phyloP scores from a whole-genome alignment of 441 rosid species.

The Populus trichocarpa region DNA sequence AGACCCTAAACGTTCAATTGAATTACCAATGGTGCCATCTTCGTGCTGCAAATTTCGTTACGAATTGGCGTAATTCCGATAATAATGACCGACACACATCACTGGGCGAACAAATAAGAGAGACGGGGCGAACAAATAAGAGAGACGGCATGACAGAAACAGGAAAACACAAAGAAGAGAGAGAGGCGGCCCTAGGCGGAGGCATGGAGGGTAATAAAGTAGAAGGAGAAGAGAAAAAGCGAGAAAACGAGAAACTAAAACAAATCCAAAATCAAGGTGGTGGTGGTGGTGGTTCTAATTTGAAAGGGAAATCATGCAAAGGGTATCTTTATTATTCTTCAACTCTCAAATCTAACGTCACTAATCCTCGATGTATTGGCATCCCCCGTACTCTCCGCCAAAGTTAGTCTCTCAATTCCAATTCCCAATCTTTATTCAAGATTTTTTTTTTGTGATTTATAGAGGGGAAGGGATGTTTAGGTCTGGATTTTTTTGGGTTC shows the following conservation, averaged over 20 bases:
- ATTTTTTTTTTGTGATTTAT: neutral
- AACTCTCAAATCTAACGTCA: conserved; percentile 51
- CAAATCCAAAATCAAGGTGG: conserved; percentile 10
- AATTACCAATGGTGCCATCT: too few species aligned
- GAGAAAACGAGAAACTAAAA: neutral
- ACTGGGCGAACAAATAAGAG: neutral
- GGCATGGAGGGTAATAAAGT: conserved; percentile 10
- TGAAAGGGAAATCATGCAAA: conserved; percentile 62
- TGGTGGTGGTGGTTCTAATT: conserved; percentile 15
- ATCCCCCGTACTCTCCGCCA: conserved; percentile 53
- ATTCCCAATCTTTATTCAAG: neutral
- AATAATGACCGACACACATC: too few species aligned
- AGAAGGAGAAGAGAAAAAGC: conserved; percentile 18
- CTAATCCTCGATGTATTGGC: conserved; percentile 73
- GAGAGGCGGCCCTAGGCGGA: too few species aligned
- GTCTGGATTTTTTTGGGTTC: neutral
- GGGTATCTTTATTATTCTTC: conserved; percentile 65
- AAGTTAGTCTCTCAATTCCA: conserved; percentile 26
- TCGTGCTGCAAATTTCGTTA: too few species aligned
- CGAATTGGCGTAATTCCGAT: too few species aligned
- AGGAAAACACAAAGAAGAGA: neutral
- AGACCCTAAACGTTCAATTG: too few species aligned
- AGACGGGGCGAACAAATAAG: too few species aligned
- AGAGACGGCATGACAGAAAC: neutral
- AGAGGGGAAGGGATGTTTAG: neutral